Percentiles rank a stretch among this genome's conserved stretches.
Evolutionary conservation across 2,329 filamentous ascomycete genomes (phyloP).

Genomic region (Penicillium sp.): DNA sequence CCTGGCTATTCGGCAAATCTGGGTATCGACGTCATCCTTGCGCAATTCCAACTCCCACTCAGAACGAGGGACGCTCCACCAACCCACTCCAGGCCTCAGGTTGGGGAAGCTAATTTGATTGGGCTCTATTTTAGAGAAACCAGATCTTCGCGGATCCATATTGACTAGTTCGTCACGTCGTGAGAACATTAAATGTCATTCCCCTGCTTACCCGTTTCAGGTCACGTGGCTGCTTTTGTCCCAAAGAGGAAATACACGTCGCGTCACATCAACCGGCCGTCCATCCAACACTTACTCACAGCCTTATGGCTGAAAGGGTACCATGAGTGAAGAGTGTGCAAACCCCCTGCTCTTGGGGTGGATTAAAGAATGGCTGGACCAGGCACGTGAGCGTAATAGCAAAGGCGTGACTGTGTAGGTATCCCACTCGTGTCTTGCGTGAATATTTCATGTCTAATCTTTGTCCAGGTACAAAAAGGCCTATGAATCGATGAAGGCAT

Average conservation of each 20-base stretch:
- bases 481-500: slow-evolving; percentile 75
- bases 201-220: not conserved
- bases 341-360: slow-evolving; percentile 74
- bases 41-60: not conserved
- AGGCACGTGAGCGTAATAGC: slow-evolving; percentile 68
- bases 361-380: slow-evolving; percentile 77
- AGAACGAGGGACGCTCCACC: not conserved
- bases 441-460: slow-evolving; percentile 14
- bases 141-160: not conserved
- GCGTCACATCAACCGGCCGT: slow-evolving; percentile 13
- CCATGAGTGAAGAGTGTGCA: slow-evolving; percentile 54
- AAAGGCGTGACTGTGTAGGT: slow-evolving; percentile 64
- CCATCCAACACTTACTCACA: not conserved
- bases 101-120: not conserved
- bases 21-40: slow-evolving; percentile 4
- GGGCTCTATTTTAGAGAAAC: not conserved
- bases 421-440: slow-evolving; percentile 1
- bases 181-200: not conserved
- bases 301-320: slow-evolving; percentile 14
- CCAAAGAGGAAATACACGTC: slow-evolving; percentile 26
- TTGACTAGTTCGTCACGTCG: not conserved
- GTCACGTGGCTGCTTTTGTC: slow-evolving; percentile 24
- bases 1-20: not conserved
- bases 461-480: slow-evolving; percentile 69
- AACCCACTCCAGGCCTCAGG: not conserved